Evolutionary conservation across 2,329 filamentous ascomycete species (phyloP).

Genomic region (Botrytis sinoallii): DNA sequence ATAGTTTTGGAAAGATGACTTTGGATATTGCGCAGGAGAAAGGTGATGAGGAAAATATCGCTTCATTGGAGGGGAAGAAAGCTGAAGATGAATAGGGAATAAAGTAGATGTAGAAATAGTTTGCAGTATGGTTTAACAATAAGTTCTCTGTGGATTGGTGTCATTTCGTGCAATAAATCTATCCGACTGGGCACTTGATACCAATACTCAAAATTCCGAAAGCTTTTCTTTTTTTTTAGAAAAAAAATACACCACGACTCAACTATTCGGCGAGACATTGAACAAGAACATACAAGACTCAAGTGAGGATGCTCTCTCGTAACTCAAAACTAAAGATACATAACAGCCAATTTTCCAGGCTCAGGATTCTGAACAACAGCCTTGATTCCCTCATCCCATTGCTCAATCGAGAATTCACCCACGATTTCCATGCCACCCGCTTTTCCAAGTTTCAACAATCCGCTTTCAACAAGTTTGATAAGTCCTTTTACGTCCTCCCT

Average conservation of each 20-base stretch:
- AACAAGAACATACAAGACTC: background rate
- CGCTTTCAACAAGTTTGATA: constrained; percentile 44
- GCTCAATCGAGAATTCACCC: constrained; percentile 18
- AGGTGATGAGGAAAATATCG: no score
- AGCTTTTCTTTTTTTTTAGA: background rate
- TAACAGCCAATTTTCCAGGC: background rate
- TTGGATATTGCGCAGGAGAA: no score
- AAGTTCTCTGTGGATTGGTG: background rate
- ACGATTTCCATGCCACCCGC: constrained; percentile 8
- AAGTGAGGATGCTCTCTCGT: background rate
- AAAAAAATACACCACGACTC: background rate
- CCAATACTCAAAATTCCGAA: background rate
- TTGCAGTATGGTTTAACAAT: background rate
- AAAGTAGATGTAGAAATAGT: background rate
- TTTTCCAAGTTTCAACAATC: constrained; percentile 20
- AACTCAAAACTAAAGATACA: background rate
- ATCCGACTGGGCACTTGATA: background rate
- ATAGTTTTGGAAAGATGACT: no score
- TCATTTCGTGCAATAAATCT: background rate
- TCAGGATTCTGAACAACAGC: constrained; percentile 30
- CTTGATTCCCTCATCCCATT: constrained; percentile 23
- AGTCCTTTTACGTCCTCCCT: constrained; percentile 41
- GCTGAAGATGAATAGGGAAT: background rate
- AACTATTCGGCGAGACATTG: background rate
- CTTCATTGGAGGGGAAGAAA: no score